These are phyloP conservation scores for Aspergillus glaucus DNA, from an alignment of 2,329 filamentous ascomycete genomes.

Conservation along the genomic window DNA sequence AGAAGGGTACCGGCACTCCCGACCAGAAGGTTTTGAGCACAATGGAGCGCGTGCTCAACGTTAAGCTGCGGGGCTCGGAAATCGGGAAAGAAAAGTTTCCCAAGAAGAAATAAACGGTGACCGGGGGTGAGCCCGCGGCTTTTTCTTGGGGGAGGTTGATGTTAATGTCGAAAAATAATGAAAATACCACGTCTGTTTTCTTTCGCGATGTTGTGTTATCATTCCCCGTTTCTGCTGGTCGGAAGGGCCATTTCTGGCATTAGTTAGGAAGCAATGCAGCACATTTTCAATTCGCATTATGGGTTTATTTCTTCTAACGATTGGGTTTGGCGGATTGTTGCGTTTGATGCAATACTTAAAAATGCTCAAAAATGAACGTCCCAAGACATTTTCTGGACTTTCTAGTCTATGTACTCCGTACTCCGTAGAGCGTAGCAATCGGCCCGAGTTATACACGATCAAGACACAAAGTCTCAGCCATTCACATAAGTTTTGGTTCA, in stretches of 20 bases:
- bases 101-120: slow-evolving; percentile 57
- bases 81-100: slow-evolving; percentile 79
- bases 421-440: not conserved
- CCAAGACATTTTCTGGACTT: no score
- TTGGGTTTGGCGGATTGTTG: no score
- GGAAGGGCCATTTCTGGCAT: slow-evolving; percentile 29
- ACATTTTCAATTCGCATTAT: slow-evolving; percentile 3
- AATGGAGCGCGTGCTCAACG: slow-evolving; percentile 80
- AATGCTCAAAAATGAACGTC: no score
- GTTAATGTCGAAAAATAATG: slow-evolving; percentile 3
- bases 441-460: not conserved
- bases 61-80: slow-evolving; percentile 78
- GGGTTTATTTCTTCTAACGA: not conserved
- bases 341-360: no score
- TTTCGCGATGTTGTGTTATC: slow-evolving; percentile 11
- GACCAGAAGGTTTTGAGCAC: slow-evolving; percentile 74
- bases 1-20: slow-evolving; percentile 69
- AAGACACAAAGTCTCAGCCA: not conserved
- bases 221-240: slow-evolving; percentile 20
- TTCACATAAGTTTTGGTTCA: slow-evolving; percentile 23
- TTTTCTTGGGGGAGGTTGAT: slow-evolving; percentile 14
- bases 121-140: slow-evolving; percentile 21
- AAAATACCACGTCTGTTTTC: slow-evolving; percentile 4
- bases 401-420: no score
- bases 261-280: slow-evolving; percentile 12